Evolutionary conservation across 2,329 filamentous ascomycete genomes (phyloP).

Genomic region (Arthrinium puccinioides): DNA sequence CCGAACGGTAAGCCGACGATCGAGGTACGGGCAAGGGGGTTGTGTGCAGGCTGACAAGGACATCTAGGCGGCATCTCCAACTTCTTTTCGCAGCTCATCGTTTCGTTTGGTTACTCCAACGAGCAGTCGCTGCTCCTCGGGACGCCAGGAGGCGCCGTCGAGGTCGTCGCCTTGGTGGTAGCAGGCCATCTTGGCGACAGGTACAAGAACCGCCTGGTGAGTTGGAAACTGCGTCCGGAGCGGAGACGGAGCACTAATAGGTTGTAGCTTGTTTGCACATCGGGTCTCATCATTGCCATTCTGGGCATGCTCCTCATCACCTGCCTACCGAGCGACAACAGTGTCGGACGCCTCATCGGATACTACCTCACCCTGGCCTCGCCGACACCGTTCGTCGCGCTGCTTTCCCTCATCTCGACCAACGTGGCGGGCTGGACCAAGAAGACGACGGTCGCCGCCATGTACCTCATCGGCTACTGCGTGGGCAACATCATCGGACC

Average conservation of each 20-base stretch:
- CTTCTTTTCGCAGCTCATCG: conserved; percentile 34
- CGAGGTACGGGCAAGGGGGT: no score
- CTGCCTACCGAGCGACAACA: conserved; percentile 49
- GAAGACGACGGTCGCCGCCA: conserved; percentile 49
- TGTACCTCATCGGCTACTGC: conserved; percentile 44
- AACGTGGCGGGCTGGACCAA: conserved; percentile 54
- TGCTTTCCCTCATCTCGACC: conserved; percentile 55
- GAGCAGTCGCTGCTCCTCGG: conserved; percentile 58
- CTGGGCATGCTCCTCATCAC: conserved; percentile 59
- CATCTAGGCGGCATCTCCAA: conserved; percentile 25
- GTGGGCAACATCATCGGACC: conserved; percentile 50
- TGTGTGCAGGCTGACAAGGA: no score
- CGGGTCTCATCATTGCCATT: conserved; percentile 44
- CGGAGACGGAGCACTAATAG: conserved; percentile 3
- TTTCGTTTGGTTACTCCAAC: conserved; percentile 55
- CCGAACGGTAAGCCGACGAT: conserved; percentile 27
- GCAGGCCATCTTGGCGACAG: conserved; percentile 45
- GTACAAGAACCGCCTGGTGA: conserved; percentile 44
- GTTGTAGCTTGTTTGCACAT: conserved; percentile 37
- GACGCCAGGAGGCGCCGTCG: conserved; percentile 57
- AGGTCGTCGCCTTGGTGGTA: conserved; percentile 50
- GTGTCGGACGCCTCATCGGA: conserved; percentile 50
- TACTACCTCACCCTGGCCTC: conserved; percentile 59
- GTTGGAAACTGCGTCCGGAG: conserved; percentile 1
- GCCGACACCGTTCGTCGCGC: conserved; percentile 55